Evolutionary conservation across 2,329 filamentous ascomycete species (phyloP).

Genomic region (Cytospora leucostoma): DNA sequence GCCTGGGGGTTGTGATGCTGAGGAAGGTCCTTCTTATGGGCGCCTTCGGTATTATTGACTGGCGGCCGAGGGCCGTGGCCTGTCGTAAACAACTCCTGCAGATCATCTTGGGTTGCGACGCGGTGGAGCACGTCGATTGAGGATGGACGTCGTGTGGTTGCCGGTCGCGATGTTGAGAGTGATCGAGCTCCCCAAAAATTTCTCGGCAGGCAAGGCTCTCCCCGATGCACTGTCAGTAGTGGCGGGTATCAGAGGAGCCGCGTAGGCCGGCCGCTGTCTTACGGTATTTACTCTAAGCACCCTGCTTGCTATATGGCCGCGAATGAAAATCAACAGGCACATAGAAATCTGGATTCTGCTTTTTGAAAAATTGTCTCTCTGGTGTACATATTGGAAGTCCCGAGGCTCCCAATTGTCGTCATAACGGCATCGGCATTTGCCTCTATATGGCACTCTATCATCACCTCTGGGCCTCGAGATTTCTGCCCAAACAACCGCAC

Average conservation of each 20-base stretch:
- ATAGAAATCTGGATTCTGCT: neutral
- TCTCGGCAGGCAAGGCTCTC: constrained; percentile 24
- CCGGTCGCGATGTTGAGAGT: constrained; percentile 9
- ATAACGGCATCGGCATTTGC: constrained; percentile 5
- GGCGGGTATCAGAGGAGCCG: neutral
- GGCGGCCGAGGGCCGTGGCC: constrained; percentile 40
- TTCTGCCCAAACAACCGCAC: neutral
- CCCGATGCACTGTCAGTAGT: neutral
- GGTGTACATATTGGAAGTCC: constrained; percentile 9
- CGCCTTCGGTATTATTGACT: constrained; percentile 29
- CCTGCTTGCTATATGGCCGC: neutral
- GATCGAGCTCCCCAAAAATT: constrained; percentile 28
- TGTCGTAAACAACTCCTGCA: constrained; percentile 53
- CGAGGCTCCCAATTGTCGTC: constrained; percentile 7
- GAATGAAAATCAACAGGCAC: neutral
- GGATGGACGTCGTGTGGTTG: constrained; percentile 15
- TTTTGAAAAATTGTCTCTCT: constrained; percentile 7
- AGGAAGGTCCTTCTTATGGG: constrained; percentile 43
- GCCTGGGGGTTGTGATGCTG: constrained; percentile 35
- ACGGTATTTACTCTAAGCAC: neutral
- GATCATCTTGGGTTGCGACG: constrained; percentile 40
- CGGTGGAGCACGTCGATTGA: constrained; percentile 30
- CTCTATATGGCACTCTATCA: neutral
- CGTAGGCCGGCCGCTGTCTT: neutral
- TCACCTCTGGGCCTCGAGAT: constrained; percentile 1